Base-by-base conservation (phyloP, 352 stramenopile genomes). In the Phytopythium oedochilum region DNA sequence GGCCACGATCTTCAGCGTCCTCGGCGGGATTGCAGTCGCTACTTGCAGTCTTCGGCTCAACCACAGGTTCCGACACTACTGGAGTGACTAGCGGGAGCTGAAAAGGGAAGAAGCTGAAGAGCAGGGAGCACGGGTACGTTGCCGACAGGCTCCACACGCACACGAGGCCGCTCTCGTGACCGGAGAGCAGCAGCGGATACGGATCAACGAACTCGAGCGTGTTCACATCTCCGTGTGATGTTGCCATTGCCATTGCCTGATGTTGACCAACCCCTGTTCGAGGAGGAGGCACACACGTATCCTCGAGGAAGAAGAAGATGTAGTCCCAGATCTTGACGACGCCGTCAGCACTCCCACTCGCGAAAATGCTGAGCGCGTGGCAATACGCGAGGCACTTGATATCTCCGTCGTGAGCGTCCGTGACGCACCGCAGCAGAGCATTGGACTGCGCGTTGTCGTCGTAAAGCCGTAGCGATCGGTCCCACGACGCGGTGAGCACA, bases 241-340 rank as follows among this genome's bases (percentile, higher is more conserved):
- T 35, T 7, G 28, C n/a, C 36, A 46, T 6, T n/a, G 51, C 36
- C 28, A 42, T 5, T 32, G 40, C 23, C 26, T n/a, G 36, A 51
- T 40, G 62, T 54, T 57, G 26, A 62, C 28, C 15, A 15, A n/a
- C n/a, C 9, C 47, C 47, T 31, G 29, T 34, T 43, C 58, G 52
- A 22, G 47, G 2, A 2, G 56, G 54, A 25, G 63, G 48, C 0
- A 46, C 61, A 44, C 78, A 86, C 22, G 60, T 71, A 29, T 91
- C 78, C 44, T 92, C 83, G 0, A 91, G 71, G 17, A 92, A 57
- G 38, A 92, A 92, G 49, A 88, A 92, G 47, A 92, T 75, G 45
- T 91, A 91, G 63, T 93, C 83, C 83, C 83, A 93, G n/a, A 93
- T 78, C 55, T 93, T 89, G 51, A 93, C 83, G 12, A 47, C 38